A percentile compares a stretch with the other conserved stretches of the same genome.
Conservation (phyloP, 495 filamentous ascomycete species). For the Aspergillus cavernicola region DNA sequence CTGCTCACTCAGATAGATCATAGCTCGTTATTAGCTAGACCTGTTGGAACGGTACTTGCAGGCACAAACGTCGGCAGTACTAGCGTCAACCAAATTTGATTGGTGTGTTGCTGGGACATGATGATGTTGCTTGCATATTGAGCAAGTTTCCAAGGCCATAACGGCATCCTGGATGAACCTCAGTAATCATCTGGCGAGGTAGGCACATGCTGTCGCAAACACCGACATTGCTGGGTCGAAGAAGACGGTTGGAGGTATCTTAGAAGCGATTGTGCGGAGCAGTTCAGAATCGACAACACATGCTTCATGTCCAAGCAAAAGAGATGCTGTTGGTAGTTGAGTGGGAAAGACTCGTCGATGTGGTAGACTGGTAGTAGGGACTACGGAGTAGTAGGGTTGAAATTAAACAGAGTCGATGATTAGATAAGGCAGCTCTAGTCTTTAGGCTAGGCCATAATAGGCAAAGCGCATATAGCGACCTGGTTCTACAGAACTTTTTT, state of each 20-base stretch:
- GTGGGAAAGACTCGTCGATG: too few species aligned
- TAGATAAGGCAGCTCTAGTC: constrained; percentile 36
- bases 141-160: neutral
- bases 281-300: neutral
- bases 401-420: constrained; percentile 21
- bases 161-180: neutral
- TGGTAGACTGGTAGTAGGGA: too few species aligned
- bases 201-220: neutral
- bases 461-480: constrained; percentile 32
- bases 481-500: constrained; percentile 47
- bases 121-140: neutral
- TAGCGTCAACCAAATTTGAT: too few species aligned
- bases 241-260: neutral
- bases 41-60: too few species aligned
- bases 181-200: neutral
- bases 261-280: too few species aligned
- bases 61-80: too few species aligned
- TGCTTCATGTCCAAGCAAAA: neutral
- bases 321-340: neutral
- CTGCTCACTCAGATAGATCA: too few species aligned
- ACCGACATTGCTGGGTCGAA: neutral
- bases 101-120: too few species aligned
- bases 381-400: too few species aligned
- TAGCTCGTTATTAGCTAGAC: too few species aligned
- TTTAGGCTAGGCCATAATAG: constrained; percentile 27